These are phyloP conservation scores for Mycena vitilis DNA, from an alignment of 768 basidiomycete genomes.

Conservation along the genomic window DNA sequence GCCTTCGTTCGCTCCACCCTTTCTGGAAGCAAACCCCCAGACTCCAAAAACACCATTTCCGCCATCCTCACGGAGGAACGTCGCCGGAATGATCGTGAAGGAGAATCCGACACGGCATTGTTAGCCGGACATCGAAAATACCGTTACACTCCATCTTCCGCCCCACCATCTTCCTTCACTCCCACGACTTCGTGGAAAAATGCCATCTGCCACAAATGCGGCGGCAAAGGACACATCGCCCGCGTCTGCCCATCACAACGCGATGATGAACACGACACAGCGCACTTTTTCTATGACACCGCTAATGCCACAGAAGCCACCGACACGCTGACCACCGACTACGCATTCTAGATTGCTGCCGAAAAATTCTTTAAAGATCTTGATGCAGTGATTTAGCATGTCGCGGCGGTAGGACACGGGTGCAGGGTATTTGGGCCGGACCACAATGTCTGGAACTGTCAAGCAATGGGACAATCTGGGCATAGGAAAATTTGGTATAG, in stretches of 20 bases:
- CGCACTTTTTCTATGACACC: neutral
- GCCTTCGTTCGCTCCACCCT: constrained; percentile 5
- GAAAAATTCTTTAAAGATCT: neutral
- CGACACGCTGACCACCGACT: neutral
- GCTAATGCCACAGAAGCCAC: neutral
- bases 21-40: neutral
- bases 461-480: constrained; percentile 3
- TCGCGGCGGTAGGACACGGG: constrained; percentile 8
- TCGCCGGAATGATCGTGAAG: neutral
- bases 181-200: neutral
- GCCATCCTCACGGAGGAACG: neutral
- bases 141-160: neutral
- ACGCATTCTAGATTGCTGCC: no score
- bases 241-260: neutral
- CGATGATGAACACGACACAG: neutral
- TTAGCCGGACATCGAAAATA: neutral
- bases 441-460: constrained; percentile 1
- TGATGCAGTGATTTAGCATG: constrained; percentile 16
- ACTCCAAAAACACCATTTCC: neutral
- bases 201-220: neutral
- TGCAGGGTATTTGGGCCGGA: constrained; percentile 1
- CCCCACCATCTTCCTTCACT: neutral
- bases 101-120: neutral
- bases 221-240: neutral
- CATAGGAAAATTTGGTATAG: neutral